Conservation (phyloP, 371 early-diverging fungal genomes). For the Mortierella sp. region DNA sequence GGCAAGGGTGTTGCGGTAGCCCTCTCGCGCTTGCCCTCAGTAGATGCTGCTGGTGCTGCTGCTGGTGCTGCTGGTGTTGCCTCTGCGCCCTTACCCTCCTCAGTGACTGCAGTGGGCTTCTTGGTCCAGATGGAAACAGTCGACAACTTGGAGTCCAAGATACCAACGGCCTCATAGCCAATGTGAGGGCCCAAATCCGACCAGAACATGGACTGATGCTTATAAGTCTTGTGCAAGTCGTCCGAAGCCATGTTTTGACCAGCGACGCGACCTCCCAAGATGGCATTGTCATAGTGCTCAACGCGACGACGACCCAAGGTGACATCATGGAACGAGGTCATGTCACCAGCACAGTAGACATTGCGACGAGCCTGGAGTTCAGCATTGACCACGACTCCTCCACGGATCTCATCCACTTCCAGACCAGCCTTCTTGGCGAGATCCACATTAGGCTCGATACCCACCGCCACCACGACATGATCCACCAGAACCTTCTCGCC, state of each 20-base stretch:
- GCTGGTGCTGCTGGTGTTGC: not conserved
- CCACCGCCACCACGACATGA: slow-evolving; percentile 79
- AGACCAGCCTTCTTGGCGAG: slow-evolving; percentile 76
- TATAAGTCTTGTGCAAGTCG: slow-evolving; percentile 67
- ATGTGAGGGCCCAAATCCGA: slow-evolving; percentile 79
- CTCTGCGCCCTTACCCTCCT: slow-evolving; percentile 3
- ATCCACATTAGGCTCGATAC: slow-evolving; percentile 76
- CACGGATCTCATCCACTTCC: slow-evolving; percentile 73
- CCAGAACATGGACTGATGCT: slow-evolving; percentile 86
- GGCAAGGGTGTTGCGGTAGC: slow-evolving; percentile 44
- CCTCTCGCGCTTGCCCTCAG: slow-evolving; percentile 34
- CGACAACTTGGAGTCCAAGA: slow-evolving; percentile 71
- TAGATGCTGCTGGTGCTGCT: slow-evolving; percentile 49
- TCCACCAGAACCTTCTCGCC: slow-evolving; percentile 65
- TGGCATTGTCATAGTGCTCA: slow-evolving; percentile 82
- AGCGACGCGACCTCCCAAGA: slow-evolving; percentile 75
- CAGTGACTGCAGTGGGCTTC: slow-evolving; percentile 60
- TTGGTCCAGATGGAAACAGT: slow-evolving; percentile 83
- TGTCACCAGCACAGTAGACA: slow-evolving; percentile 83
- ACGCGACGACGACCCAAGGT: slow-evolving; percentile 80
- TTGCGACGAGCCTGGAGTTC: slow-evolving; percentile 79
- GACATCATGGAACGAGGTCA: slow-evolving; percentile 79
- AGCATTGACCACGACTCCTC: slow-evolving; percentile 81
- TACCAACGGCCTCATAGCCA: slow-evolving; percentile 80
- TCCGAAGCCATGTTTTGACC: slow-evolving; percentile 78